phyloP scores from a whole-genome alignment of 129 eudicot species.

The Tanacetum coccineum region DNA sequence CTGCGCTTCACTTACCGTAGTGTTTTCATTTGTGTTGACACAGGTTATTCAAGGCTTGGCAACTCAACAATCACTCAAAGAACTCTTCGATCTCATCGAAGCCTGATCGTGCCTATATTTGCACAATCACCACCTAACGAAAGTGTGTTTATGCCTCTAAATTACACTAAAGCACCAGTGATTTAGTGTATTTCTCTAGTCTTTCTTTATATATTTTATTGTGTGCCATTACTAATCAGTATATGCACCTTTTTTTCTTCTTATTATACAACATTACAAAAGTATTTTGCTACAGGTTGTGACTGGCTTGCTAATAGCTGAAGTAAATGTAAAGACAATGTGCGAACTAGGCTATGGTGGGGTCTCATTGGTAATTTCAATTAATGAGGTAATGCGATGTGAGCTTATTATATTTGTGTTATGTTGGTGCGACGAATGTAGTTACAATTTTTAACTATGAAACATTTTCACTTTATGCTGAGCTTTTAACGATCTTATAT shows the following conservation, averaged over 20 bases:
- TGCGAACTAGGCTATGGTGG: slow-evolving; percentile 95
- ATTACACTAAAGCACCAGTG: background rate
- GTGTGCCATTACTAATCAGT: background rate
- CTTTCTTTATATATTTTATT: background rate
- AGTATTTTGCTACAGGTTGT: slow-evolving; percentile 52
- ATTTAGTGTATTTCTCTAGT: background rate
- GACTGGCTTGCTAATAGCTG: slow-evolving; percentile 91
- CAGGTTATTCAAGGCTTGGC: too few relatives aligned
- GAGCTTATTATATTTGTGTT: too few relatives aligned
- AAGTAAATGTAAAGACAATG: slow-evolving; percentile 97
- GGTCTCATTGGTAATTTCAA: slow-evolving; percentile 77
- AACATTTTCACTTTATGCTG: too few relatives aligned
- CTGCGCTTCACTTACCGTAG: too few relatives aligned
- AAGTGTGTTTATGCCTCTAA: slow-evolving; percentile 1
- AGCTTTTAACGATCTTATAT: too few relatives aligned
- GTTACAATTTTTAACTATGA: too few relatives aligned
- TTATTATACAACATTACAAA: background rate
- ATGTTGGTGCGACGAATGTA: too few relatives aligned
- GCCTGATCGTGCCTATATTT: too few relatives aligned
- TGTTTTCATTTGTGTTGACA: too few relatives aligned
- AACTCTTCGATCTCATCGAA: too few relatives aligned
- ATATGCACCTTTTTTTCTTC: background rate
- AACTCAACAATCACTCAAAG: too few relatives aligned
- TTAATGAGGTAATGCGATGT: too few relatives aligned
- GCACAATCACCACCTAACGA: slow-evolving; percentile 1